Conservation (phyloP, 2,329 filamentous ascomycete genomes). For the Calonectria crousiana region DNA sequence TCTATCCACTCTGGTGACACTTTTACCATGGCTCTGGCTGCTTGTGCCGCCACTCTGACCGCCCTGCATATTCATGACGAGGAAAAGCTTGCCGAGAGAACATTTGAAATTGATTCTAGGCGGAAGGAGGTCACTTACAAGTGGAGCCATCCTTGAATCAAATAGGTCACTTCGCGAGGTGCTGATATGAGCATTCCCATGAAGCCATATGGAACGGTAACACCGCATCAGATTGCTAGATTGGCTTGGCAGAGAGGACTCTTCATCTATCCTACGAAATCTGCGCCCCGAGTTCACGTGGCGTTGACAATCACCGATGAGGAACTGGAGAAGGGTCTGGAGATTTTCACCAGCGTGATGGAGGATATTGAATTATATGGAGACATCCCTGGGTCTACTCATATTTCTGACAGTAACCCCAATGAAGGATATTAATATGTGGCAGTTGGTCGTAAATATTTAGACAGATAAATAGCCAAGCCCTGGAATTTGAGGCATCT, state of each 20-base stretch:
- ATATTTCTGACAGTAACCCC: not conserved
- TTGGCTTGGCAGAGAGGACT: not conserved
- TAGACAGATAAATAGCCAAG: not conserved
- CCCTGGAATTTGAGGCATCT: not conserved
- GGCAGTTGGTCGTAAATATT: not conserved
- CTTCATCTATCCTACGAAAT: not conserved
- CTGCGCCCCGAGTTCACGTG: not conserved
- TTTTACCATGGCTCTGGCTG: not conserved
- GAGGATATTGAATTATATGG: not conserved
- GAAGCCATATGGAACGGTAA: not conserved
- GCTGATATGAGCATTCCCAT: slow-evolving; percentile 5
- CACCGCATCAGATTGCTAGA: not conserved
- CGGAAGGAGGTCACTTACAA: not conserved
- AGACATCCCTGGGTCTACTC: not conserved
- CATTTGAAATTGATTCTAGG: not conserved
- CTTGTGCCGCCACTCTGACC: not conserved
- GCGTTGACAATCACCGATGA: not conserved
- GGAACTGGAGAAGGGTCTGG: not conserved
- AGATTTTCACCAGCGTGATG: not conserved
- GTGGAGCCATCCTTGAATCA: not conserved
- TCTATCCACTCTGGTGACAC: not conserved
- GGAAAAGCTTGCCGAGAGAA: not conserved
- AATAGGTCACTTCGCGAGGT: not conserved
- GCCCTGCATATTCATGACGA: not conserved
- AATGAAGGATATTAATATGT: not conserved